These are phyloP conservation scores for Sarocladium oryzae DNA, from an alignment of 2,329 filamentous ascomycete genomes.

Conservation along the genomic window DNA sequence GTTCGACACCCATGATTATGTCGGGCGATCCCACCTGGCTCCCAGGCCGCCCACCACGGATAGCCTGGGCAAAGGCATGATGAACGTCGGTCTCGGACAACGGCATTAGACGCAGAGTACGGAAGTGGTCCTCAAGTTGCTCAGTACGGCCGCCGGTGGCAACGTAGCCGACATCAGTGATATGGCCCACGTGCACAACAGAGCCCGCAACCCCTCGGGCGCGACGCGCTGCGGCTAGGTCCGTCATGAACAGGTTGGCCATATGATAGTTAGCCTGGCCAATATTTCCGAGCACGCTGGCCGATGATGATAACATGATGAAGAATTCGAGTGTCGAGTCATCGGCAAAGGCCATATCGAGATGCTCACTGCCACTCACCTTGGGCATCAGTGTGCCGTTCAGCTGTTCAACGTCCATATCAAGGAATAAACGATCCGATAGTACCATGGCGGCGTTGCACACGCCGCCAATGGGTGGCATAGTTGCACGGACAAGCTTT, in stretches of 20 bases:
- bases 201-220: slow-evolving; percentile 29
- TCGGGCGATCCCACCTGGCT: slow-evolving; percentile 8
- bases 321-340: slow-evolving; percentile 28
- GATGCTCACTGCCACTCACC: slow-evolving; percentile 23
- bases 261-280: slow-evolving; percentile 39
- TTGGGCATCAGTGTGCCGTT: slow-evolving; percentile 23
- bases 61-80: slow-evolving; percentile 22
- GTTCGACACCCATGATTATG: slow-evolving; percentile 9
- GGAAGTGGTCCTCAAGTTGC: slow-evolving; percentile 15
- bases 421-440: slow-evolving; percentile 24
- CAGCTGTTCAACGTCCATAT: slow-evolving; percentile 20
- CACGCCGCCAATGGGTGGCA: slow-evolving; percentile 33
- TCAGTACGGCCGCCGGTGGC: slow-evolving; percentile 10
- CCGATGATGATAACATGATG: slow-evolving; percentile 27
- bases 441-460: slow-evolving; percentile 39
- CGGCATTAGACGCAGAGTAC: slow-evolving; percentile 13
- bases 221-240: slow-evolving; percentile 28
- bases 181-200: slow-evolving; percentile 29
- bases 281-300: slow-evolving; percentile 20
- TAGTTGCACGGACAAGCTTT: slow-evolving; percentile 18
- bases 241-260: slow-evolving; percentile 36
- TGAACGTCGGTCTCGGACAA: slow-evolving; percentile 25
- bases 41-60: slow-evolving; percentile 16
- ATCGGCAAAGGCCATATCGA: slow-evolving; percentile 24
- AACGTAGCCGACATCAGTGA: slow-evolving; percentile 37